Conservation (phyloP, 805 yeast species). For the Saccharomycopsis fibuligera region DNA sequence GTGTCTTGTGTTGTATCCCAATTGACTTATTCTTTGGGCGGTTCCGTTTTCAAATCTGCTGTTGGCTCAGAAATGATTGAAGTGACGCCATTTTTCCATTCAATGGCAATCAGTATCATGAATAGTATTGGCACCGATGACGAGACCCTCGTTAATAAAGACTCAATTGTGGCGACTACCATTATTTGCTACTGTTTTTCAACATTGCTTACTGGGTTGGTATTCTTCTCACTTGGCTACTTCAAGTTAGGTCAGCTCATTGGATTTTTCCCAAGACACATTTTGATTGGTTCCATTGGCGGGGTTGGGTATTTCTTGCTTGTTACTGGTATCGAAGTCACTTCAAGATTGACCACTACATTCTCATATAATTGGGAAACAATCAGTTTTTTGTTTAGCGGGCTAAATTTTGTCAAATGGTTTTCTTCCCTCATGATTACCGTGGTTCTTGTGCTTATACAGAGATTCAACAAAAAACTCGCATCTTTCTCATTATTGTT, state of each 20-base stretch:
- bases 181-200: conserved; percentile 79
- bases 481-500: conserved; percentile 56
- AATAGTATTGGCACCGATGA: conserved; percentile 44
- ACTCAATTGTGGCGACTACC: conserved; percentile 73
- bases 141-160: conserved; percentile 27
- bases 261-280: conserved; percentile 94
- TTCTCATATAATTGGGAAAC: conserved; percentile 58
- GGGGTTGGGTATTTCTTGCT: conserved; percentile 94
- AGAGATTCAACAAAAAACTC: conserved; percentile 45
- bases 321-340: conserved; percentile 86
- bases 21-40: conserved; percentile 81
- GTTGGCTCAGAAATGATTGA: conserved; percentile 98
- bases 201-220: conserved; percentile 79
- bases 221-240: conserved; percentile 72
- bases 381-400: conserved; percentile 39
- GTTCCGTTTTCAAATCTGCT: conserved; percentile 84
- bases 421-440: conserved; percentile 63
- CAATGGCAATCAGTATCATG: conserved; percentile 78
- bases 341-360: conserved; percentile 74
- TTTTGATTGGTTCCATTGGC: conserved; percentile 94
- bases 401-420: conserved; percentile 55
- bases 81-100: conserved; percentile 96
- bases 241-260: conserved; percentile 78
- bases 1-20: conserved; percentile 88
- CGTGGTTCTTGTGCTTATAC: conserved; percentile 49